Evolutionary conservation across 805 yeast species (phyloP).

Genomic region (Ogataea degrootiae): DNA sequence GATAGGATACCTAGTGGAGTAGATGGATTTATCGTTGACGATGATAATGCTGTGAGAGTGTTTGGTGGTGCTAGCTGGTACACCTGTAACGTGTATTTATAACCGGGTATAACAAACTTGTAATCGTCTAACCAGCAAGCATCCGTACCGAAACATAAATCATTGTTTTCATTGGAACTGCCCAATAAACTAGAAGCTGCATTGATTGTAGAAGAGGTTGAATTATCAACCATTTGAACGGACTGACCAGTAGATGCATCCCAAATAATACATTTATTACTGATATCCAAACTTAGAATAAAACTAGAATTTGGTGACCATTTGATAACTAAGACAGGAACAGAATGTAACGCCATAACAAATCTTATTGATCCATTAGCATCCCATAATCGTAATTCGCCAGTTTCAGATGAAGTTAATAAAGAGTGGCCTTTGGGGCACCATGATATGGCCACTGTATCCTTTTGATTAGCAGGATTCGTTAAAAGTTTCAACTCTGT

Average conservation of each 20-base stretch:
- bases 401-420: slow-evolving; percentile 61
- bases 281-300: slow-evolving; percentile 56
- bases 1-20: slow-evolving; percentile 45
- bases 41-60: too few relatives aligned
- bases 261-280: slow-evolving; percentile 58
- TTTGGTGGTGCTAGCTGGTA: slow-evolving; percentile 26
- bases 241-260: slow-evolving; percentile 52
- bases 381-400: slow-evolving; percentile 79
- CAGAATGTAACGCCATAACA: slow-evolving; percentile 45
- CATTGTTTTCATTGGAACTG: slow-evolving; percentile 6
- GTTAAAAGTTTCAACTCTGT: slow-evolving; percentile 17
- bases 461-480: slow-evolving; percentile 21
- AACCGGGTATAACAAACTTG: slow-evolving; percentile 69
- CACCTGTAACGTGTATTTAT: slow-evolving; percentile 49
- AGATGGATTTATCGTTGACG: slow-evolving; percentile 35
- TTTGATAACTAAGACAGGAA: slow-evolving; percentile 48
- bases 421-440: slow-evolving; percentile 58
- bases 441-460: slow-evolving; percentile 45
- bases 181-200: too few relatives aligned
- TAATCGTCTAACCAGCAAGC: slow-evolving; percentile 70
- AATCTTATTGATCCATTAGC: slow-evolving; percentile 61
- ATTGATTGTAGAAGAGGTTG: not conserved
- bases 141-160: slow-evolving; percentile 39
- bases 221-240: slow-evolving; percentile 39
- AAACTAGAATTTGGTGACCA: slow-evolving; percentile 59